Evolutionary conservation across 2,329 filamentous ascomycete genomes (phyloP), one percentile per base, ranked within the genome.

Genomic region (Ophiocordyceps camponoti-leonardi): DNA sequence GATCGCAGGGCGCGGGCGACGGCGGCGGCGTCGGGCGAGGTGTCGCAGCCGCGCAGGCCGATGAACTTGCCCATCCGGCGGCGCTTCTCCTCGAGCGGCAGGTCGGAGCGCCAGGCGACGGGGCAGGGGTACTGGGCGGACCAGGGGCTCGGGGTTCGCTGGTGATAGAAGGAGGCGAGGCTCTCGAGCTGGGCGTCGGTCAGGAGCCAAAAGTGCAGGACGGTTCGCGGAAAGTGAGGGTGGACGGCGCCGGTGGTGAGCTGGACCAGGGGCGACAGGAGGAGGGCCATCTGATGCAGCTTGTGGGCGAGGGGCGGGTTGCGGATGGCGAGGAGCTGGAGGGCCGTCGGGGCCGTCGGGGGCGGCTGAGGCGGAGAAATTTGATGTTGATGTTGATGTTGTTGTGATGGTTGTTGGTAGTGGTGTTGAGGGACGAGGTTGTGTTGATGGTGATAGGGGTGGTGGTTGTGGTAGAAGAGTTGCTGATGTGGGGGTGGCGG

Each of bases 51-150:
- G 44, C 75, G 64, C 47, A 87, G 64, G 13, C 83, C 83, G 56
- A 86, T 85, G 52, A 87, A 87, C 52, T 74, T 68, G 42, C 82
- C 83, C 56, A 86, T 75, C 62, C 79, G 78, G 49, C 81, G 67
- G 49, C 82, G 69, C 68, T 87, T 87, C 57, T 87, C 72, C 59
- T 79, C 74, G 23, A 79, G 58, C 2, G 66, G 61, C 48, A 77
- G 59, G 48, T 68, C 62, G 6, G 61, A 59, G 2, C 61, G 58
- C 82, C 81, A 86, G 45, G 66, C 61, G 56, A 87, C 73, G n/a
- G 74, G 77, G 51, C 75, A 77, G 0, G 83, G 83, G 58, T 87
- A 87, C 49, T 73, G 67, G 44, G 58, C 51, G 2, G 72, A 71
- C 65, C 68, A 76, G n/a, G 58, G 56, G 48, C 65, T 65, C 1